Percentiles rank a stretch among this genome's conserved stretches.
Conservation (phyloP, 495 filamentous ascomycete genomes). For the Trichoderma gamsii region DNA sequence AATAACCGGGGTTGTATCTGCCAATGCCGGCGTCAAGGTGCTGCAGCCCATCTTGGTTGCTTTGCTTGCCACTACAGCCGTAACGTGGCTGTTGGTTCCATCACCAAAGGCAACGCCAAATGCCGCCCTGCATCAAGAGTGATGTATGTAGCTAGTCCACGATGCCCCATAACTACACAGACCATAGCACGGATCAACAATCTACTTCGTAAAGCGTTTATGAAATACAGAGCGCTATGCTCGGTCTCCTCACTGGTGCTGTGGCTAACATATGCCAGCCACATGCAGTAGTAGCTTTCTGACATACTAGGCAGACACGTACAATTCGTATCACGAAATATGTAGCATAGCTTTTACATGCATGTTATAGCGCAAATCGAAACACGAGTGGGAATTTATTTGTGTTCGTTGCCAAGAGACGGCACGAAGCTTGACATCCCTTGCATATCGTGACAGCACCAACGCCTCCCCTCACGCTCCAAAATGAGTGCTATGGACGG, state of each 20-base stretch:
- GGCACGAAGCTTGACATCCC: not conserved
- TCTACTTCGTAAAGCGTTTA: too few relatives aligned
- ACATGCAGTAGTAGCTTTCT: too few relatives aligned
- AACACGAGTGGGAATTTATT: not conserved
- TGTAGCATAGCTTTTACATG: too few relatives aligned
- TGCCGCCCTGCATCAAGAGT: slow-evolving; percentile 12
- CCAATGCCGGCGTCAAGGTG: slow-evolving; percentile 39
- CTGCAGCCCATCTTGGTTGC: slow-evolving; percentile 47
- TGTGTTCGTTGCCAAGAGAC: not conserved
- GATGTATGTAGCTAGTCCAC: not conserved
- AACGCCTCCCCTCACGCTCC: not conserved
- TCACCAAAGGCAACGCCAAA: slow-evolving; percentile 1
- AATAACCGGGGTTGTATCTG: slow-evolving; percentile 44
- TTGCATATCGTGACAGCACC: not conserved
- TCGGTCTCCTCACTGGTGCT: too few relatives aligned
- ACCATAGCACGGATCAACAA: not conserved
- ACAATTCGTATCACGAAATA: too few relatives aligned
- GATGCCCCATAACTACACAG: not conserved
- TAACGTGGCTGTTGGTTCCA: slow-evolving; percentile 44
- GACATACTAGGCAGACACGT: too few relatives aligned
- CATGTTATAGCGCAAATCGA: not conserved
- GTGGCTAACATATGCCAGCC: too few relatives aligned
- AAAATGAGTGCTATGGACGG: not conserved
- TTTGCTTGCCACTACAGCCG: slow-evolving; percentile 36
- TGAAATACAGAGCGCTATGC: too few relatives aligned